Evolutionary conservation across 495 filamentous ascomycete genomes (phyloP).

Genomic region (Pseudomonodictys pantanalensis): DNA sequence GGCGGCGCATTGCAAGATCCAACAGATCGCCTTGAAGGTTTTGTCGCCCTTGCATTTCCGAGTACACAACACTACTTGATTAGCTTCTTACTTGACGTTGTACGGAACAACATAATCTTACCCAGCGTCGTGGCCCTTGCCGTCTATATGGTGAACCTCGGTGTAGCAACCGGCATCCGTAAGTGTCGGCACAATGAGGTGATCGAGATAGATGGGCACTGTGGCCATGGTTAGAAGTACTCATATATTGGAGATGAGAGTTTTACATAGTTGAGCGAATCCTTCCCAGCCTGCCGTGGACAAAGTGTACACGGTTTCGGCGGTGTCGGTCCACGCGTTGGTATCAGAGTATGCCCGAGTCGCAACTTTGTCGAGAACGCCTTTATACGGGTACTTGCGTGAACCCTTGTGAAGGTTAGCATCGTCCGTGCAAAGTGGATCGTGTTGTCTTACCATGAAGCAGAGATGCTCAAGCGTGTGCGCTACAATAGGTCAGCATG

Average conservation of each 20-base stretch:
- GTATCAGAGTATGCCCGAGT: slow-evolving; percentile 89
- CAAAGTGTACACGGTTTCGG: slow-evolving; percentile 95
- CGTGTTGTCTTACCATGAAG: slow-evolving; percentile 65
- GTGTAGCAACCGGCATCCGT: slow-evolving; percentile 92
- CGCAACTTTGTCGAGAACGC: slow-evolving; percentile 88
- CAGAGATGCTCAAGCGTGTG: slow-evolving; percentile 95
- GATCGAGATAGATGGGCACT: slow-evolving; percentile 91
- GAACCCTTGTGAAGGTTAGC: slow-evolving; percentile 59
- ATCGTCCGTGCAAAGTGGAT: too few relatives aligned
- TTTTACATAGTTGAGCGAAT: slow-evolving; percentile 71
- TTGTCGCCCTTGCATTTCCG: slow-evolving; percentile 96
- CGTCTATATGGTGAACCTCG: slow-evolving; percentile 94
- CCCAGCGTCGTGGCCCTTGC: slow-evolving; percentile 85
- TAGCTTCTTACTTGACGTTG: slow-evolving; percentile 4
- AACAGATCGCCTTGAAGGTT: slow-evolving; percentile 81
- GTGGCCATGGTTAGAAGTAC: not conserved
- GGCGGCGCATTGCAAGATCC: slow-evolving; percentile 68
- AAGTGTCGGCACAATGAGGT: slow-evolving; percentile 84
- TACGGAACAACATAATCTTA: slow-evolving; percentile 11
- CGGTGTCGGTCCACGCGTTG: slow-evolving; percentile 93
- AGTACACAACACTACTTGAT: slow-evolving; percentile 76
- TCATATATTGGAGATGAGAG: not conserved
- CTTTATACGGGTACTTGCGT: slow-evolving; percentile 89
- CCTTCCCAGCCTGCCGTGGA: slow-evolving; percentile 95
- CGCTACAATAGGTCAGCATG: slow-evolving; percentile 38